Conservation (phyloP, 2,329 filamentous ascomycete genomes). For the Epichloe bromicola region DNA sequence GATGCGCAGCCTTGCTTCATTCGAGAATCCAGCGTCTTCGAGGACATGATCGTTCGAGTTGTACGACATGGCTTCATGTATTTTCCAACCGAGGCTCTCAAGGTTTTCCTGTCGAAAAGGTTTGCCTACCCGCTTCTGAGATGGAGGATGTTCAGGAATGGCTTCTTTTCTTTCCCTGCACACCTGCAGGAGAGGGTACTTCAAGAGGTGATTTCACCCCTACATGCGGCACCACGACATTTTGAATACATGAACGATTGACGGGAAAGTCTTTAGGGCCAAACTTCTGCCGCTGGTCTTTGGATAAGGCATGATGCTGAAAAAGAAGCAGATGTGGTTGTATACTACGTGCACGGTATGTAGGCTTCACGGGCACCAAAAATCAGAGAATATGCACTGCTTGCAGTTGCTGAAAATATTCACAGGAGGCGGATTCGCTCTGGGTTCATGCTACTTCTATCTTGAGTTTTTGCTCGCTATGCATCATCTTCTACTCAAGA, state of each 20-base stretch:
- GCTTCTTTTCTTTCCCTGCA: slow-evolving; percentile 47
- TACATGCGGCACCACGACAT: not conserved
- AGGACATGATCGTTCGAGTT: slow-evolving; percentile 64
- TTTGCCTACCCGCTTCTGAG: slow-evolving; percentile 62
- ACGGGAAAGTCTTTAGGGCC: slow-evolving; percentile 13
- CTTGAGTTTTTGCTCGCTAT: slow-evolving; percentile 69
- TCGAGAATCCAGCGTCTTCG: slow-evolving; percentile 57
- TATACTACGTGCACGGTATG: slow-evolving; percentile 69
- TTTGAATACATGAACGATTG: not conserved
- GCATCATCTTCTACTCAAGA: slow-evolving; percentile 49
- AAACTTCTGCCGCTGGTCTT: slow-evolving; percentile 44
- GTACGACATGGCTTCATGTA: slow-evolving; percentile 66
- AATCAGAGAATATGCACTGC: not conserved
- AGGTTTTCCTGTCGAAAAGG: slow-evolving; percentile 65
- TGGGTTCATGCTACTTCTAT: slow-evolving; percentile 76
- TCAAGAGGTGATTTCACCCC: slow-evolving; percentile 14
- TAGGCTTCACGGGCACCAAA: not conserved
- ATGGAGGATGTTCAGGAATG: slow-evolving; percentile 65
- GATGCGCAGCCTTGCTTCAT: slow-evolving; percentile 43
- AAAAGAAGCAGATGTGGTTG: slow-evolving; percentile 56
- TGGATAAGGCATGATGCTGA: slow-evolving; percentile 54
- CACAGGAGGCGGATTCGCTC: slow-evolving; percentile 64
- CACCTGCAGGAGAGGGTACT: slow-evolving; percentile 43
- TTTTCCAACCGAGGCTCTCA: slow-evolving; percentile 53
- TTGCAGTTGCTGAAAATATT: not conserved